Evolutionary conservation across 2,329 filamentous ascomycete species (phyloP).

Genomic region (Biscogniauxia marginata): DNA sequence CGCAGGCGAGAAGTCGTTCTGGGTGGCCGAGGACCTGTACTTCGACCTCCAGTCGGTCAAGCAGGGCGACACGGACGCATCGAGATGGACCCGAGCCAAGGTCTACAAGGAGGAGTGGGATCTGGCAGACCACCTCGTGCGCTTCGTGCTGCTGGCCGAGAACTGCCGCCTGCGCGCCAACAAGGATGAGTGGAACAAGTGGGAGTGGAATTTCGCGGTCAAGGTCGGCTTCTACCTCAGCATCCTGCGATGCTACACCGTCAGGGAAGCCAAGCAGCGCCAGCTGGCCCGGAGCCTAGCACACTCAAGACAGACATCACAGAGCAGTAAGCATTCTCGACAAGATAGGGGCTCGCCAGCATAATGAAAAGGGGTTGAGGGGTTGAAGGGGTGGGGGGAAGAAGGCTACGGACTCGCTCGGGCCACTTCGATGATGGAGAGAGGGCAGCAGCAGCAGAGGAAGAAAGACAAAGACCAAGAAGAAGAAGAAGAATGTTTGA

Average conservation of each 20-base stretch:
- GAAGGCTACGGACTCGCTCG: too few relatives aligned
- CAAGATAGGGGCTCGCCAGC: conserved; percentile 2
- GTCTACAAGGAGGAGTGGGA: conserved; percentile 24
- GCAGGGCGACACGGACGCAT: conserved; percentile 21
- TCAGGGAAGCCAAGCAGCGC: conserved; percentile 23
- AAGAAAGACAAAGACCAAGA: too few relatives aligned
- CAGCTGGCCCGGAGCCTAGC: conserved; percentile 10
- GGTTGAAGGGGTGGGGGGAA: background rate
- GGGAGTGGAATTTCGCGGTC: conserved; percentile 17
- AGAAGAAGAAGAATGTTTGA: background rate
- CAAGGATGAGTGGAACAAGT: conserved; percentile 21
- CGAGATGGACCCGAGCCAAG: conserved; percentile 17
- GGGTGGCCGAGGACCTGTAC: conserved; percentile 28
- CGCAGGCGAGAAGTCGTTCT: conserved; percentile 19
- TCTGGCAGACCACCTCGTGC: conserved; percentile 25
- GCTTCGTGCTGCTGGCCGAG: conserved; percentile 28
- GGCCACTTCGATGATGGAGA: too few relatives aligned
- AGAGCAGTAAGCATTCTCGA: conserved; percentile 11
- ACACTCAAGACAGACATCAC: background rate
- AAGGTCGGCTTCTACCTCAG: conserved; percentile 25
- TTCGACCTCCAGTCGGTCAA: conserved; percentile 30
- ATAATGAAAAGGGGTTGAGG: background rate
- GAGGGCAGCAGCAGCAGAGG: too few relatives aligned
- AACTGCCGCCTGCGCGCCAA: conserved; percentile 18
- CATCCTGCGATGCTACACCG: conserved; percentile 26